phyloP scores from a whole-genome alignment of 176 grass and related monocot species.

The Oryza punctata region DNA sequence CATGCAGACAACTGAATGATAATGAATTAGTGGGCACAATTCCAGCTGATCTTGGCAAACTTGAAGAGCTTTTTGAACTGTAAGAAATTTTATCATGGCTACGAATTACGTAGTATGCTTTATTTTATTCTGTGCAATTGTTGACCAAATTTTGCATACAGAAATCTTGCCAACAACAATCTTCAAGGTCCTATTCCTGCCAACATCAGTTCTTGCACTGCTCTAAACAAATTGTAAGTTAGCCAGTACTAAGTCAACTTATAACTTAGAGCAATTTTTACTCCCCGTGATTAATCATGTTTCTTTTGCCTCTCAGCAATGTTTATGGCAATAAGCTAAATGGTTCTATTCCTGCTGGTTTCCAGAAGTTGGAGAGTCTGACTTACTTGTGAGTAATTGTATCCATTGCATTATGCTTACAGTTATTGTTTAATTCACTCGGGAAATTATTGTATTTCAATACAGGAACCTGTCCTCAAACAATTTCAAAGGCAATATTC shows the following conservation, averaged over 20 bases:
- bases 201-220: constrained; percentile 91
- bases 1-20: constrained; percentile 84
- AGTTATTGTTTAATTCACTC: constrained; percentile 4
- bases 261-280: background rate
- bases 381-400: constrained; percentile 82
- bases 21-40: constrained; percentile 89
- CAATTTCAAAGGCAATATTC: constrained; percentile 85
- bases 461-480: constrained; percentile 95
- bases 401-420: constrained; percentile 3
- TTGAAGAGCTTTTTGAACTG: constrained; percentile 97
- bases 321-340: constrained; percentile 88
- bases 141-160: constrained; percentile 36
- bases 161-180: constrained; percentile 96
- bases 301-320: constrained; percentile 61
- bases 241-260: background rate
- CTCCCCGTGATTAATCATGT: constrained; percentile 14
- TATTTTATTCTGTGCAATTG: constrained; percentile 11
- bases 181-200: constrained; percentile 84
- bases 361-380: constrained; percentile 82
- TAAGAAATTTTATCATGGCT: constrained; percentile 34
- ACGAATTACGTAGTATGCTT: background rate
- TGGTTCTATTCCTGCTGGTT: constrained; percentile 82
- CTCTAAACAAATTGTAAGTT: constrained; percentile 98
- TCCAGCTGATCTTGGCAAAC: constrained; percentile 94
- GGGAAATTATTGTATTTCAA: background rate